phyloP scores from a whole-genome alignment of 2,329 filamentous ascomycete genomes.

The Penicillium glabrum region DNA sequence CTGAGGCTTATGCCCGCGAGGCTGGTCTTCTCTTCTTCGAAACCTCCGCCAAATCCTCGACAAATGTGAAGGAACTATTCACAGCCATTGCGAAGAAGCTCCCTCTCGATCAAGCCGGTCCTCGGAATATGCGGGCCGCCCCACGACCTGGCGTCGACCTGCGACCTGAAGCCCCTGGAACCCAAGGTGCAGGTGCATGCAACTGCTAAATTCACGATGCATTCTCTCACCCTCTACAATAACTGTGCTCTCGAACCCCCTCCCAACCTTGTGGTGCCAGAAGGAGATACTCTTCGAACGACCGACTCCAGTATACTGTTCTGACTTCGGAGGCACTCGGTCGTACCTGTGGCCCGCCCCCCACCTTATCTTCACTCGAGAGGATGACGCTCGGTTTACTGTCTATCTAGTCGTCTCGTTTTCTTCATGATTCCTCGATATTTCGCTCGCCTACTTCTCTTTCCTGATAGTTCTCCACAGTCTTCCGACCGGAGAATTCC shows the following conservation, averaged over 20 bases:
- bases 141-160: constrained; percentile 67
- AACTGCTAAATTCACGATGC: constrained; percentile 55
- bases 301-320: constrained; percentile 4
- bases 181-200: constrained; percentile 61
- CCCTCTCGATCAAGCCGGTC: constrained; percentile 92
- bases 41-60: constrained; percentile 94
- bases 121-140: constrained; percentile 73
- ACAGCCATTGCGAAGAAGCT: constrained; percentile 98
- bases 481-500: constrained; percentile 13
- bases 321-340: constrained; percentile 8
- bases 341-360: neutral
- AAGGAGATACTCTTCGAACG: neutral
- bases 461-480: constrained; percentile 7
- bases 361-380: constrained; percentile 6
- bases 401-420: constrained; percentile 16
- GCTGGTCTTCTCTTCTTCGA: constrained; percentile 96
- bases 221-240: neutral
- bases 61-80: constrained; percentile 94
- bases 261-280: neutral
- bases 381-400: constrained; percentile 13
- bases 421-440: constrained; percentile 21
- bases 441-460: constrained; percentile 8
- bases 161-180: constrained; percentile 60
- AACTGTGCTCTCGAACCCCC: neutral
- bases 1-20: constrained; percentile 91